Evolutionary conservation across 2,329 filamentous ascomycete species (phyloP), one percentile per base, ranked within the genome.

Genomic region (Pezicula carpinea): DNA sequence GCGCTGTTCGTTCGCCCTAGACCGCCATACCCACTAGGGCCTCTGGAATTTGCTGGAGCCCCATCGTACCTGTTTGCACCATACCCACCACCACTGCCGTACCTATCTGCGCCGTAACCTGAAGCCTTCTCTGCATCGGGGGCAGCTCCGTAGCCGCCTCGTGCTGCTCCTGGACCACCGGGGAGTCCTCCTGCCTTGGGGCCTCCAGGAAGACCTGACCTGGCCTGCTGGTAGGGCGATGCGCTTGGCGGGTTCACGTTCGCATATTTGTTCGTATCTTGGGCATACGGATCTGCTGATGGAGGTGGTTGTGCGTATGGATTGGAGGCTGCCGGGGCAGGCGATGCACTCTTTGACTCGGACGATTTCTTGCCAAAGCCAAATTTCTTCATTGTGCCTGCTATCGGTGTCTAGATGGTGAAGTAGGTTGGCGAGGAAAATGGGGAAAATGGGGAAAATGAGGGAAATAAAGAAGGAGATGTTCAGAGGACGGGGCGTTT

Each of bases 1-100:
- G 62, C 65, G 50, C 69, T 70, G 41, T 69, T 68, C 26, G 64
- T 63, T 41, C 69, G 68, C 39, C 77, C 79, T 47, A 84, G 66
- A 6, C 79, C 79, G 31, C 82, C 81, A 53, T 85, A 85, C 22
- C 80, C 80, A 39, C 78, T 77, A 10, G 75, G 72, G 11, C 77
- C 75, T 29, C 26, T 29, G 48, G 63, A 63, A 56, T 69, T 65
- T 49, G 66, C 60, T 33, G 62, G 57, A 26, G 65, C 59, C 52
- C 59, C 67, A 34, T 75, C 73, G 59, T 82, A 82, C 63, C 72
- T 67, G 55, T 76, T 79, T 51, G 65, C 66, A 11, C 74, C 74
- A 50, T 81, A 80, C 29, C 76, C 75, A 31, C 68, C 68, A 13
- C 67, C 54, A 13, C 71, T 72, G 2, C 76, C 78, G 56, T 76